Conservation (phyloP, 2,329 filamentous ascomycete genomes). For the Ploettnerulaceae sp. region DNA sequence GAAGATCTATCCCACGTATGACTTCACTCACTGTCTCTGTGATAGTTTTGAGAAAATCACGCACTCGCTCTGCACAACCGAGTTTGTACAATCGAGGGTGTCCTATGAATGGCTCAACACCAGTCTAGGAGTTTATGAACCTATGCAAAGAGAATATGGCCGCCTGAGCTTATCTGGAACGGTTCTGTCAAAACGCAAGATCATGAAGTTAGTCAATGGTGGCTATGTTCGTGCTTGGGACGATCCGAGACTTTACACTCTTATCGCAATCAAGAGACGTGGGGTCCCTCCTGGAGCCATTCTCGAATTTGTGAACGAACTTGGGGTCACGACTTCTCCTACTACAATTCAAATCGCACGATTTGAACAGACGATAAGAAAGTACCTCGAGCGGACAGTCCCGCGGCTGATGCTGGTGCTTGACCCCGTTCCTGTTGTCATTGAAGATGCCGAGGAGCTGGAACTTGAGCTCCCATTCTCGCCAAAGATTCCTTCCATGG, state of each 20-base stretch:
- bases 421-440: constrained; percentile 76
- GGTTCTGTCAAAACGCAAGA: constrained; percentile 80
- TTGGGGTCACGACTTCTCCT: constrained; percentile 80
- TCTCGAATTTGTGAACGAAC: constrained; percentile 82
- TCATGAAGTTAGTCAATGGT: constrained; percentile 72
- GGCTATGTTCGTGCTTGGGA: constrained; percentile 84
- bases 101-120: constrained; percentile 91
- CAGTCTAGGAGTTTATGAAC: constrained; percentile 75
- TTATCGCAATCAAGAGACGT: constrained; percentile 76
- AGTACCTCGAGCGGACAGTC: constrained; percentile 82
- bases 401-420: constrained; percentile 86
- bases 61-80: constrained; percentile 88
- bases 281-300: constrained; percentile 86
- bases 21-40: constrained; percentile 85
- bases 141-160: constrained; percentile 88
- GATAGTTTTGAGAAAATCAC: constrained; percentile 92
- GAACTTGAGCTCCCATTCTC: constrained; percentile 73
- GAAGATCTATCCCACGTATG: constrained; percentile 94
- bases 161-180: constrained; percentile 78
- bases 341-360: constrained; percentile 74
- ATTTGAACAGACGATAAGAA: constrained; percentile 82
- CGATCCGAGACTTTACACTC: constrained; percentile 82
- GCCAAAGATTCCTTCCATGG: constrained; percentile 69
- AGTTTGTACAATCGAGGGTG: constrained; percentile 78
- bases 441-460: constrained; percentile 71